Percentiles rank a stretch among this genome's conserved stretches.
These are phyloP conservation scores for Penicillium paxilli DNA, from an alignment of 495 filamentous ascomycete species.

Conservation along the genomic window DNA sequence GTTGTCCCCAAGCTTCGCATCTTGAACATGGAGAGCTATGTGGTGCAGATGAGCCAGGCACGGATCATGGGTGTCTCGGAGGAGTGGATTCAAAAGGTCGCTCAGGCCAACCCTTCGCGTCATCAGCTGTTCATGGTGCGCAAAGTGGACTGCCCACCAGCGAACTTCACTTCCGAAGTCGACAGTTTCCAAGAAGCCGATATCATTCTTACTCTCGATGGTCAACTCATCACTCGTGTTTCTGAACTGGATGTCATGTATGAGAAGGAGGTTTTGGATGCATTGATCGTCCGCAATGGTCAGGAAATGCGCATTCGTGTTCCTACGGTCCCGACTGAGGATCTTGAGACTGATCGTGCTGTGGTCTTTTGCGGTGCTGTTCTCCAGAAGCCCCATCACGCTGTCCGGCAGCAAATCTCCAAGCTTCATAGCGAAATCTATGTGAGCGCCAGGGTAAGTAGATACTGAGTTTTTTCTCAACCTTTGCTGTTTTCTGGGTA, in stretches of 20 bases:
- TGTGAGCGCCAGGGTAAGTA: conserved; percentile 73
- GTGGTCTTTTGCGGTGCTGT: conserved; percentile 95
- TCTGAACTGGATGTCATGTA: conserved; percentile 97
- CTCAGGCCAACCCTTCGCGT: conserved; percentile 79
- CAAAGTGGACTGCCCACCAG: conserved; percentile 76
- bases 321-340: conserved; percentile 82
- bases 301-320: conserved; percentile 76
- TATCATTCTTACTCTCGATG: conserved; percentile 88
- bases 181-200: conserved; percentile 79
- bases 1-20: conserved; percentile 79
- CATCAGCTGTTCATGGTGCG: conserved; percentile 99
- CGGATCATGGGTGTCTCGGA: conserved; percentile 96
- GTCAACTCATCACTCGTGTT: conserved; percentile 87
- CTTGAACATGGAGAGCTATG: conserved; percentile 88
- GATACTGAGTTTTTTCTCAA: background rate
- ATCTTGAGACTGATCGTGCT: conserved; percentile 87
- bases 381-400: conserved; percentile 90
- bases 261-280: conserved; percentile 78
- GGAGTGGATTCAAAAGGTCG: conserved; percentile 90
- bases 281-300: conserved; percentile 82
- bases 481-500: background rate
- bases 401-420: conserved; percentile 93
- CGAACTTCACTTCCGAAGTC: conserved; percentile 33
- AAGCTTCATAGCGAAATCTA: conserved; percentile 98
- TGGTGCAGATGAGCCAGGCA: conserved; percentile 96